Percentiles rank a stretch among this genome's conserved stretches.
These are phyloP conservation scores for Wallemia hederae DNA, from an alignment of 1,284 basidiomycete genomes.

Conservation along the genomic window DNA sequence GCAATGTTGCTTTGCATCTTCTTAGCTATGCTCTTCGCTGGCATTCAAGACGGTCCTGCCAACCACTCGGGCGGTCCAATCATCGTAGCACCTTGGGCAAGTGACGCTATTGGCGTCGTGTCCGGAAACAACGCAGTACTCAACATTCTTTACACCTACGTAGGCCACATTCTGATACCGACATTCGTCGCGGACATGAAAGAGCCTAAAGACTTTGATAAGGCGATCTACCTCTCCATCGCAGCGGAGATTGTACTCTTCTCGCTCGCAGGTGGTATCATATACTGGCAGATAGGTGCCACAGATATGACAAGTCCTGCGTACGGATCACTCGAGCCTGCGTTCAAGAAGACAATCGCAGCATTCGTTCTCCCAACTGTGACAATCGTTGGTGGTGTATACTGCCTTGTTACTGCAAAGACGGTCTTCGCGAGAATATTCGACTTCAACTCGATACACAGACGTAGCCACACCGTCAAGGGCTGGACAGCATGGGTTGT, in stretches of 20 bases:
- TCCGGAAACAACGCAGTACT: conserved; percentile 4
- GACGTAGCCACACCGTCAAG: conserved; percentile 25
- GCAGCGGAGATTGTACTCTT: conserved; percentile 29
- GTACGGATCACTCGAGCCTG: conserved; percentile 20
- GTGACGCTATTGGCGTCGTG: conserved; percentile 5
- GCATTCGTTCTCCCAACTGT: neutral
- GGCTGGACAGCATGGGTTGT: conserved; percentile 31
- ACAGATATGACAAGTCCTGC: conserved; percentile 26
- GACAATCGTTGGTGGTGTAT: neutral
- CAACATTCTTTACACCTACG: conserved; percentile 22
- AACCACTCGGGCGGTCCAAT: conserved; percentile 1
- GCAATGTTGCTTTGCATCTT: neutral
- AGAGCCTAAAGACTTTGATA: conserved; percentile 18
- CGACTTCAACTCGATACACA: conserved; percentile 16
- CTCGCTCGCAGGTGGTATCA: conserved; percentile 29
- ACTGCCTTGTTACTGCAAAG: neutral
- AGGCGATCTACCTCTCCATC: conserved; percentile 19
- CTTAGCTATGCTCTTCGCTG: conserved; percentile 3
- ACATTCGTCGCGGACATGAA: conserved; percentile 29
- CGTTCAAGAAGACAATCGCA: conserved; percentile 18
- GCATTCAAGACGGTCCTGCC: conserved; percentile 7
- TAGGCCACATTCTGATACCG: conserved; percentile 23
- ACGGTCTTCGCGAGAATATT: neutral
- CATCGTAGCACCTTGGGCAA: neutral
- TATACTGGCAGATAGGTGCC: conserved; percentile 23